A percentile compares a stretch with the other conserved stretches of the same genome.
Conservation (phyloP, 1,284 basidiomycete genomes). For the Cutaneotrichosporon cyanovorans region DNA sequence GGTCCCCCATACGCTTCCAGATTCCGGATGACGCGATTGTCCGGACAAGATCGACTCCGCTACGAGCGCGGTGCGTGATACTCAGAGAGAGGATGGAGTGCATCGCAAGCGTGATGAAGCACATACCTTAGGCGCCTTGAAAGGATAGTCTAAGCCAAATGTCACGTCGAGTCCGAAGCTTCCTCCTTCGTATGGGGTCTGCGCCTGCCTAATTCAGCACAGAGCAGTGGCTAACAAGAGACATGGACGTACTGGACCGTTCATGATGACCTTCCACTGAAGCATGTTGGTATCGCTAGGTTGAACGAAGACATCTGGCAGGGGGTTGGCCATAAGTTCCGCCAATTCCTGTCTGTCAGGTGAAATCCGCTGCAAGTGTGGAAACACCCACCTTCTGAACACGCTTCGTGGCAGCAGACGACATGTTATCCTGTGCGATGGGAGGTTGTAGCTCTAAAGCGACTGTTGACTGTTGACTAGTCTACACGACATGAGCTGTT, state of each 20-base stretch:
- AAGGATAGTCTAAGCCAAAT: constrained; percentile 72
- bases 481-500: too few relatives aligned
- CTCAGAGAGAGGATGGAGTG: too few relatives aligned
- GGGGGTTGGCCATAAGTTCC: constrained; percentile 37
- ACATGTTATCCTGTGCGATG: too few relatives aligned
- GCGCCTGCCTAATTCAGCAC: constrained; percentile 49
- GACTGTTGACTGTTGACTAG: too few relatives aligned
- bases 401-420: constrained; percentile 31
- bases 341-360: constrained; percentile 35
- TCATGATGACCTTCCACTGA: constrained; percentile 68
- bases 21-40: too few relatives aligned
- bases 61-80: too few relatives aligned
- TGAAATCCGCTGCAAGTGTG: neutral
- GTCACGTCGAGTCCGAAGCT: constrained; percentile 67
- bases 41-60: too few relatives aligned
- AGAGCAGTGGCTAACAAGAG: neutral
- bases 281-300: constrained; percentile 66
- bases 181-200: constrained; percentile 77
- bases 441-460: too few relatives aligned
- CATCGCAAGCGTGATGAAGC: neutral
- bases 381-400: constrained; percentile 28
- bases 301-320: constrained; percentile 57
- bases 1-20: too few relatives aligned
- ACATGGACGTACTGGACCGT: constrained; percentile 57
- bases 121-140: constrained; percentile 74